A percentile compares a stretch with the other conserved stretches of the same genome.
Conservation (phyloP, 2,329 filamentous ascomycete genomes). For the Blumeria graminis region DNA sequence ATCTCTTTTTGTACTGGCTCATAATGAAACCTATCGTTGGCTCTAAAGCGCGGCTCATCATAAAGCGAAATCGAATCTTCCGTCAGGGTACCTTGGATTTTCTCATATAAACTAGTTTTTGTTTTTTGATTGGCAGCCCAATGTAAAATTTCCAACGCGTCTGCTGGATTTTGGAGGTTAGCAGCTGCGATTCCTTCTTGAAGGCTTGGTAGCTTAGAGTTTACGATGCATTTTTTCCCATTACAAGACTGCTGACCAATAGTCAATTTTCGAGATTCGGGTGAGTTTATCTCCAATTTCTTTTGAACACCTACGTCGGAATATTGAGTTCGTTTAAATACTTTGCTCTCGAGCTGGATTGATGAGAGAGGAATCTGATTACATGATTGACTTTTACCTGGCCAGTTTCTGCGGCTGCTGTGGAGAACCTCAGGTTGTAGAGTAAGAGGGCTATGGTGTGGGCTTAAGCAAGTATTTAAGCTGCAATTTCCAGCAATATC, state of each 20-base stretch:
- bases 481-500: background rate
- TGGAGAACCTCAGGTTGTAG: conserved; percentile 6
- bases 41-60: no score
- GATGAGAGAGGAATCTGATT: conserved; percentile 5
- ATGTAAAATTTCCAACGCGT: conserved; percentile 14
- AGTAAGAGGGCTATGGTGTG: conserved; percentile 5
- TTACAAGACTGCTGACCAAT: conserved; percentile 5
- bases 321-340: no score
- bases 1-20: conserved; percentile 11
- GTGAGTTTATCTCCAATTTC: conserved; percentile 1
- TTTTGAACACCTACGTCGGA: background rate
- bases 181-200: conserved; percentile 13
- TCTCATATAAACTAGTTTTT: no score
- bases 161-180: conserved; percentile 14
- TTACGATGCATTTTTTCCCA: conserved; percentile 6
- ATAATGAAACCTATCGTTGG: conserved; percentile 4
- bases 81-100: no score
- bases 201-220: conserved; percentile 4
- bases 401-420: conserved; percentile 6
- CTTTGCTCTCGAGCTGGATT: conserved; percentile 6
- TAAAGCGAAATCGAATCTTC: no score
- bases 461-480: background rate
- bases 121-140: no score
- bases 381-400: conserved; percentile 6
- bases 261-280: conserved; percentile 4